These are phyloP conservation scores for Lepraria neglecta DNA, from an alignment of 495 filamentous ascomycete genomes.

Conservation along the genomic window DNA sequence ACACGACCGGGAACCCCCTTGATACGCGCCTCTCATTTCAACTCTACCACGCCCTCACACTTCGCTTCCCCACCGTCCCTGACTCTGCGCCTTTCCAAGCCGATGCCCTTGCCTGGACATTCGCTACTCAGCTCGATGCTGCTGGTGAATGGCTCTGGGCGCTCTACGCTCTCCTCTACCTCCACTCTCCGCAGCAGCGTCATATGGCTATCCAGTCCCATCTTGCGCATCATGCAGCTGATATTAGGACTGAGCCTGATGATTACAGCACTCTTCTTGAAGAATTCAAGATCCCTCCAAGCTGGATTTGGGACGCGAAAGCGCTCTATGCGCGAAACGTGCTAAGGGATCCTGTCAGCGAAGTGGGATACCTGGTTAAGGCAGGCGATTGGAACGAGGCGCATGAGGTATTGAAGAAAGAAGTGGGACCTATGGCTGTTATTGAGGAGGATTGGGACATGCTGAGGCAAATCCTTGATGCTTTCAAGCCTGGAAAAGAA, in stretches of 20 bases:
- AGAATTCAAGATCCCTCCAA: conserved; percentile 58
- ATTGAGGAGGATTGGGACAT: conserved; percentile 68
- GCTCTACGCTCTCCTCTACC: conserved; percentile 69
- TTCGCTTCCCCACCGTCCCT: conserved; percentile 38
- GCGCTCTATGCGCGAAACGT: conserved; percentile 70
- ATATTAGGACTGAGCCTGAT: conserved; percentile 45
- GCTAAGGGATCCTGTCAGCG: conserved; percentile 54
- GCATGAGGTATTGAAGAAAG: conserved; percentile 68
- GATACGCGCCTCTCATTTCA: conserved; percentile 78
- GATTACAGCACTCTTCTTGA: conserved; percentile 54
- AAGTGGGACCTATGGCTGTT: conserved; percentile 71
- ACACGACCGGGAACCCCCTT: conserved; percentile 58
- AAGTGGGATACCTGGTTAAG: conserved; percentile 69
- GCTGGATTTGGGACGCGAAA: conserved; percentile 83
- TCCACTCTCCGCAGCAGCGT: conserved; percentile 57
- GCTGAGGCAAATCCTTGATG: conserved; percentile 55
- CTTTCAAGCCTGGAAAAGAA: conserved; percentile 53
- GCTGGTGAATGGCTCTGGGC: conserved; percentile 60
- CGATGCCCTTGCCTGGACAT: conserved; percentile 62
- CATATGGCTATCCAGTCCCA: conserved; percentile 53
- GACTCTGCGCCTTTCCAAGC: conserved; percentile 41
- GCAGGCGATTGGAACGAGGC: conserved; percentile 73
- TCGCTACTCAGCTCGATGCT: conserved; percentile 65
- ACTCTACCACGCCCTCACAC: conserved; percentile 53
- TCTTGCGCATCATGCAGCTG: conserved; percentile 50